Base-by-base conservation (phyloP, 768 basidiomycete genomes). In the Pulveroboletus sp. region DNA sequence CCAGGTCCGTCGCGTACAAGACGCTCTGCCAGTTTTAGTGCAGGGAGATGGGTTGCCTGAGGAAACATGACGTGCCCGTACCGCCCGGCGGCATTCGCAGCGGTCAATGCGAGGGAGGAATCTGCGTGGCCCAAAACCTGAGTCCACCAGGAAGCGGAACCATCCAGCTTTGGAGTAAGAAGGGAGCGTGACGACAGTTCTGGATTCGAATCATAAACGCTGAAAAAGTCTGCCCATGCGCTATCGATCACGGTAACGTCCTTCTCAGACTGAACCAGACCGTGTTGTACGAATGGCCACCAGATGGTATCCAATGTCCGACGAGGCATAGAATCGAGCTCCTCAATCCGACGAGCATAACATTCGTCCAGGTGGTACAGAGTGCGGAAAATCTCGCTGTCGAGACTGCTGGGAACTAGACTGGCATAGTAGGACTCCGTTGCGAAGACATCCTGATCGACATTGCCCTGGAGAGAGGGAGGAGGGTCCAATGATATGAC, bases 1-100 rank as follows among this genome's bases (percentile, higher is more conserved):
- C 95, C 95, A 4, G 94, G 93, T 2, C 89, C 90, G 24, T 78
- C 63, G 26, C 73, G 65, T 15, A 95, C 68, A 18, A 97, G 74
- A 17, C 80, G 78, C 62, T 97, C 94, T 1, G 92, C 84, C 18
- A 98, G 79, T 30, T 77, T 70, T 4, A 98, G 73, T 0, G 95
- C 95, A 8, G 95, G 95, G 4, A 80, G 76, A 63, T 97, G 89
- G 0, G 84, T 83, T 3, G 89, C 88, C 55, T 86, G 82, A 8
- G 95, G 95, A 66, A 93, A 97, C 76, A 98, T 92, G 57, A 98
- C 93, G 68, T 98, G 95, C 0, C 95, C 95, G 60, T 97, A 98
- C 3, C 95, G 79, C 8, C 95, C 95, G 15, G 92, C 86, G 6
- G 93, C 93, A 31, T 78, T 76, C 2, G 94, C 93, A 1, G 92